Percentiles rank a stretch among this genome's conserved stretches.
phyloP scores from a whole-genome alignment of 2,329 filamentous ascomycete genomes.

The Cladosporium sp. region DNA sequence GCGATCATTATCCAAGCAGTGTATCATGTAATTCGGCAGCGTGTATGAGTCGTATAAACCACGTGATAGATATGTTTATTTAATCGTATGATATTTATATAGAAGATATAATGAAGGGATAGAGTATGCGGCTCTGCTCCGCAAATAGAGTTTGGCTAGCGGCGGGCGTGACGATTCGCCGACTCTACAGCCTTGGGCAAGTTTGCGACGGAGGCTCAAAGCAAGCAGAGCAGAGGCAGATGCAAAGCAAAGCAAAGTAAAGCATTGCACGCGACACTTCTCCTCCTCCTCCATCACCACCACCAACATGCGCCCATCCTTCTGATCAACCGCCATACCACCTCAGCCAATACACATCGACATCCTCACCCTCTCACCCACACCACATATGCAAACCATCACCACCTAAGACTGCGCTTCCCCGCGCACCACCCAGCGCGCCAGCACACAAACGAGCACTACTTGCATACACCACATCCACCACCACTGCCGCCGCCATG shows the following conservation, averaged over 20 bases:
- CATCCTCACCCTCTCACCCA: background rate
- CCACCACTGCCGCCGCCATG: conserved; percentile 6
- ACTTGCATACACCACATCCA: background rate
- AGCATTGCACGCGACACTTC: conserved; percentile 6
- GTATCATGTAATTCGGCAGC: too few species aligned
- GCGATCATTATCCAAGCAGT: too few species aligned
- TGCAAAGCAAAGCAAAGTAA: too few species aligned
- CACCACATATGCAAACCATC: background rate
- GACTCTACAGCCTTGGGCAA: background rate
- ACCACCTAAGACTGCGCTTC: conserved; percentile 2
- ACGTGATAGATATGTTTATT: too few species aligned
- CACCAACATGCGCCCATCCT: background rate
- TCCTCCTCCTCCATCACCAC: background rate
- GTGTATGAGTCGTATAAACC: too few species aligned
- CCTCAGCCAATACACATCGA: background rate
- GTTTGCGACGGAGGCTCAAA: background rate
- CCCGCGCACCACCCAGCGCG: conserved; percentile 1
- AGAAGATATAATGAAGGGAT: too few species aligned
- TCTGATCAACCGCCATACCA: background rate
- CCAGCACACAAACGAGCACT: conserved; percentile 5
- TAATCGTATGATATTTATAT: too few species aligned
- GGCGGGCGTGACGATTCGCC: background rate
- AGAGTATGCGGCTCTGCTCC: background rate
- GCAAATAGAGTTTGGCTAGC: background rate
- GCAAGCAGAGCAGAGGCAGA: background rate